These are phyloP conservation scores for Metschnikowia orientalis DNA, from an alignment of 805 yeast genomes.

Conservation along the genomic window DNA sequence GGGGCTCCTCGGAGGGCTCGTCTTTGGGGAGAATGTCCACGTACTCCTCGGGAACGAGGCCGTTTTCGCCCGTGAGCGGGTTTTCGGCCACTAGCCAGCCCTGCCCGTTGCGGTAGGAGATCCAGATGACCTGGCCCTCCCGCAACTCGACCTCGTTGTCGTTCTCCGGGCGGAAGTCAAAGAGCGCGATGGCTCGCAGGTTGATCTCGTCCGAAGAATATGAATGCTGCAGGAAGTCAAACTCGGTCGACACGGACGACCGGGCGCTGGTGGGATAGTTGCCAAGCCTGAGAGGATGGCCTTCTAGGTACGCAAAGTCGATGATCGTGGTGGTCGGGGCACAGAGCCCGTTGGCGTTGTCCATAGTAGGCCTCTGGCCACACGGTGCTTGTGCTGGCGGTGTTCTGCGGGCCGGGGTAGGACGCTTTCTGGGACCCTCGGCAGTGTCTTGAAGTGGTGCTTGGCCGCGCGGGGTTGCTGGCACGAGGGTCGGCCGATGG, in stretches of 20 bases:
- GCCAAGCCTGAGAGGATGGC: slow-evolving; percentile 72
- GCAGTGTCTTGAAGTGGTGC: no score
- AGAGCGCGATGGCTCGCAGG: slow-evolving; percentile 74
- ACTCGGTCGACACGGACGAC: slow-evolving; percentile 9
- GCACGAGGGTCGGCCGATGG: no score
- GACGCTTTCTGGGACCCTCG: no score
- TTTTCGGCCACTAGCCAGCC: slow-evolving; percentile 97
- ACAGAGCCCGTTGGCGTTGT: slow-evolving; percentile 8
- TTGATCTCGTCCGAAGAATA: slow-evolving; percentile 34
- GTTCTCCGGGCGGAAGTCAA: slow-evolving; percentile 88
- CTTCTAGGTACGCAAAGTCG: slow-evolving; percentile 76
- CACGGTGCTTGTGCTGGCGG: no score
- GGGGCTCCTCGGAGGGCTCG: slow-evolving; percentile 34
- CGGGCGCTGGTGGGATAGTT: slow-evolving; percentile 14
- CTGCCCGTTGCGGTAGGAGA: slow-evolving; percentile 90
- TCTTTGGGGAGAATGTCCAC: slow-evolving; percentile 50
- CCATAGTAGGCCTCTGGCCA: no score
- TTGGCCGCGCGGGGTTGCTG: no score
- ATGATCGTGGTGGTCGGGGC: slow-evolving; percentile 49
- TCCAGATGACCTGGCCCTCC: slow-evolving; percentile 82
- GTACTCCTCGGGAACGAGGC: slow-evolving; percentile 92
- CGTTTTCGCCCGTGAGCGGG: slow-evolving; percentile 71
- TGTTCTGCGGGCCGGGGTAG: no score
- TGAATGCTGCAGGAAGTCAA: slow-evolving; percentile 9
- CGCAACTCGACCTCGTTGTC: slow-evolving; percentile 78